Conservation (phyloP, 106 monocot species). For the Dendrobium officinale region DNA sequence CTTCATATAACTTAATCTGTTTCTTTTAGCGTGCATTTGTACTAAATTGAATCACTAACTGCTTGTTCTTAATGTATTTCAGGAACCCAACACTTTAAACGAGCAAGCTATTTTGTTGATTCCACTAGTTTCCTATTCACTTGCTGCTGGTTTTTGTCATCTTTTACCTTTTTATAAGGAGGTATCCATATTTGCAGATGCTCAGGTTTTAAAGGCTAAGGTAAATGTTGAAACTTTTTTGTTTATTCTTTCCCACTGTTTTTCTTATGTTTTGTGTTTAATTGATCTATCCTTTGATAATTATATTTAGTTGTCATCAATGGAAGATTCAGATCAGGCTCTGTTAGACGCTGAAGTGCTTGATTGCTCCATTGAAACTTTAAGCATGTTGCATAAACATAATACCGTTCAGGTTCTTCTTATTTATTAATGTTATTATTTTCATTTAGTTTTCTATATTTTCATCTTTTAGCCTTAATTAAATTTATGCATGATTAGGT, state of each 20-base stretch:
- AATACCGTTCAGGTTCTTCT: slow-evolving; percentile 37
- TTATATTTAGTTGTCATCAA: slow-evolving; percentile 4
- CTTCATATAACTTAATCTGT: not conserved
- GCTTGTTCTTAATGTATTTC: slow-evolving; percentile 7
- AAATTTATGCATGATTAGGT: slow-evolving; percentile 18
- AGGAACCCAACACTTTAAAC: slow-evolving; percentile 52
- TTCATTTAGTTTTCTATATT: not conserved
- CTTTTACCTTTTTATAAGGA: slow-evolving; percentile 21
- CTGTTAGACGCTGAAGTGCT: slow-evolving; percentile 18
- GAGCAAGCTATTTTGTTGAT: slow-evolving; percentile 37
- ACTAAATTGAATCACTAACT: not conserved
- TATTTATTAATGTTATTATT: slow-evolving; percentile 6
- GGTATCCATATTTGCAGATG: slow-evolving; percentile 3
- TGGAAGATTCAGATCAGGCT: slow-evolving; percentile 15
- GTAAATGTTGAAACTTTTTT: slow-evolving; percentile 19
- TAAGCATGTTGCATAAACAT: slow-evolving; percentile 36
- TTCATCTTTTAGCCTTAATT: not conserved
- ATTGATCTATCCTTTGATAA: not conserved
- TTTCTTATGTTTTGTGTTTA: not conserved
- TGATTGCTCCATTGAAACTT: slow-evolving; percentile 58
- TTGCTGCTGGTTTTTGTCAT: slow-evolving; percentile 58
- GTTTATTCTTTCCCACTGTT: not conserved
- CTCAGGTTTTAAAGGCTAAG: slow-evolving; percentile 16
- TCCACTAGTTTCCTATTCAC: slow-evolving; percentile 64
- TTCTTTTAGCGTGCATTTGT: not conserved